A percentile compares a stretch with the other conserved stretches of the same genome.
phyloP scores from a whole-genome alignment of 2,329 filamentous ascomycete genomes.

The Juglanconis sp. region DNA sequence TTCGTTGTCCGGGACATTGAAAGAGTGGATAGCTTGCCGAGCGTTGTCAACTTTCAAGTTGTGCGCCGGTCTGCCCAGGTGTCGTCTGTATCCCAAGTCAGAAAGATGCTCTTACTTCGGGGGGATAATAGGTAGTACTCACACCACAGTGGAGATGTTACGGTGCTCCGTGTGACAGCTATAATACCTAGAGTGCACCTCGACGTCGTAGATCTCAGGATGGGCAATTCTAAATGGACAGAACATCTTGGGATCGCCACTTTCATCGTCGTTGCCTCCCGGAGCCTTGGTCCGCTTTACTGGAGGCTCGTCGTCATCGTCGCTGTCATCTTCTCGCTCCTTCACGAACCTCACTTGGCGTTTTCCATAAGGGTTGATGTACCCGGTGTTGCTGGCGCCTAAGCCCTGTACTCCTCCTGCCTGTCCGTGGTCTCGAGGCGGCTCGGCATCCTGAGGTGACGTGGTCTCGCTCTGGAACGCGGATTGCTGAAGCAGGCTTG shows the following conservation, averaged over 20 bases:
- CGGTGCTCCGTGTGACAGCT: conserved; percentile 31
- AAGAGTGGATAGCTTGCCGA: conserved; percentile 26
- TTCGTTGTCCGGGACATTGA: conserved; percentile 24
- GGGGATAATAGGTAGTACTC: conserved; percentile 15
- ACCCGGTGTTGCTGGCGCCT: not conserved
- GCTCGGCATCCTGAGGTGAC: conserved; percentile 11
- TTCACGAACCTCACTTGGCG: conserved; percentile 6
- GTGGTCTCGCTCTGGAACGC: not conserved
- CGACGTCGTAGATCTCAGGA: conserved; percentile 23
- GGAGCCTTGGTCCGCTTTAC: conserved; percentile 22
- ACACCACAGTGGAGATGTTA: conserved; percentile 34
- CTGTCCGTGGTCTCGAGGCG: not conserved
- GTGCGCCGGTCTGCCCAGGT: conserved; percentile 30
- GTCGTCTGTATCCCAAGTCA: conserved; percentile 24
- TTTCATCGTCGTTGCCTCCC: conserved; percentile 14
- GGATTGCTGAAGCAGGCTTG: conserved; percentile 1
- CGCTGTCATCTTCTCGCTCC: conserved; percentile 10
- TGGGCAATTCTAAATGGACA: conserved; percentile 19
- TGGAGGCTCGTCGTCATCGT: conserved; percentile 9
- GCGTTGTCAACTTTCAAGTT: conserved; percentile 24
- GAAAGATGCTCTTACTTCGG: not conserved
- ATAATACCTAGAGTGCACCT: conserved; percentile 26
- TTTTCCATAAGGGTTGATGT: conserved; percentile 5
- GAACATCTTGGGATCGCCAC: conserved; percentile 27
- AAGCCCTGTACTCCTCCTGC: not conserved